Evolutionary conservation across 2,329 filamentous ascomycete genomes (phyloP).

Genomic region (Colletotrichum spaethianum): DNA sequence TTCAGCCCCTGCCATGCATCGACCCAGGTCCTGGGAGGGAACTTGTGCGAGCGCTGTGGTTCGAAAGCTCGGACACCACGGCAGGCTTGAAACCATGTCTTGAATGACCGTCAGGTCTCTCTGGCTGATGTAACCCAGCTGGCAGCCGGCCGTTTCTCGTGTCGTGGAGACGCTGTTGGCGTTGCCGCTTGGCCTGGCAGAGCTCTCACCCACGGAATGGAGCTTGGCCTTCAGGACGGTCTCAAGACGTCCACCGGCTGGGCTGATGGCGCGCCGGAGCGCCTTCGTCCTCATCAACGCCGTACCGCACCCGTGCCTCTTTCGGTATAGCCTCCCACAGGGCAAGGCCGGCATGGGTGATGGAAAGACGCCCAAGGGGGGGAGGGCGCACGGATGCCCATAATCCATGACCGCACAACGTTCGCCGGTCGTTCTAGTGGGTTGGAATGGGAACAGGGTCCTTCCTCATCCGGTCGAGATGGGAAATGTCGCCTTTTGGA

Average conservation of each 20-base stretch:
- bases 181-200: slow-evolving; percentile 23
- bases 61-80: slow-evolving; percentile 28
- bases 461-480: slow-evolving; percentile 35
- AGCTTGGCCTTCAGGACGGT: slow-evolving; percentile 28
- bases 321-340: slow-evolving; percentile 33
- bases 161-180: slow-evolving; percentile 17
- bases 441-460: slow-evolving; percentile 37
- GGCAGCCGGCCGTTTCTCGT: slow-evolving; percentile 28
- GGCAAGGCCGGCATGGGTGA: slow-evolving; percentile 36
- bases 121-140: slow-evolving; percentile 34
- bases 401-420: slow-evolving; percentile 37
- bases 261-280: slow-evolving; percentile 12
- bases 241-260: slow-evolving; percentile 20
- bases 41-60: slow-evolving; percentile 35
- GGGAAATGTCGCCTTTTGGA: slow-evolving; percentile 24
- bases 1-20: slow-evolving; percentile 16
- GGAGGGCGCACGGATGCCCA: slow-evolving; percentile 32
- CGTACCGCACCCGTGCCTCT: slow-evolving; percentile 17
- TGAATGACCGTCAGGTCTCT: slow-evolving; percentile 37
- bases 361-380: slow-evolving; percentile 5
- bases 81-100: slow-evolving; percentile 39
- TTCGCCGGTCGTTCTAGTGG: slow-evolving; percentile 29
- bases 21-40: slow-evolving; percentile 31
- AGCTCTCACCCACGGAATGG: slow-evolving; percentile 2
- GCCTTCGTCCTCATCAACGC: slow-evolving; percentile 8